Percentiles rank a stretch among this genome's conserved stretches.
Evolutionary conservation across 176 grass and related monocot species (phyloP).

Genomic region (maize (Zea mays)): DNA sequence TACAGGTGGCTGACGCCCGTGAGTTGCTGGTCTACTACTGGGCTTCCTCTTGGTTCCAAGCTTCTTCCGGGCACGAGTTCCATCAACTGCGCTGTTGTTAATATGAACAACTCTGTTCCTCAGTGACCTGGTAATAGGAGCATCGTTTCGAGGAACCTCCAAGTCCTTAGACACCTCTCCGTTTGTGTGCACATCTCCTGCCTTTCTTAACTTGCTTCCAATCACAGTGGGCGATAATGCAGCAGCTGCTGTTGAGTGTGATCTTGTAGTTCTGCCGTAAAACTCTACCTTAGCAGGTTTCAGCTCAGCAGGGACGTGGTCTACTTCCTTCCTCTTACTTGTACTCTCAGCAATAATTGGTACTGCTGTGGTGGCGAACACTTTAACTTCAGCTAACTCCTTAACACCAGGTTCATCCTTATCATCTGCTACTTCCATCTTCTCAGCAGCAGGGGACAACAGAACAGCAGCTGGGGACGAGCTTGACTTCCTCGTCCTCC

Average conservation of each 20-base stretch:
- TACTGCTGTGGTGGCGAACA: not conserved
- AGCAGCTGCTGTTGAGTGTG: slow-evolving; percentile 3
- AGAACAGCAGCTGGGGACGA: not conserved
- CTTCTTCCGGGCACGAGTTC: not conserved
- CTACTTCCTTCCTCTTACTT: not conserved
- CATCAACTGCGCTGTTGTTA: not conserved
- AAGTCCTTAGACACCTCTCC: not conserved
- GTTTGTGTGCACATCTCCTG: not conserved
- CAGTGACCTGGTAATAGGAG: slow-evolving; percentile 12
- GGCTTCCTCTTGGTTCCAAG: slow-evolving; percentile 19
- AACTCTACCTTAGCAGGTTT: slow-evolving; percentile 22
- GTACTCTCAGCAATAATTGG: slow-evolving; percentile 1
- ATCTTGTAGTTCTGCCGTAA: slow-evolving; percentile 29
- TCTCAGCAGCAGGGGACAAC: slow-evolving; percentile 25
- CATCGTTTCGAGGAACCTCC: slow-evolving; percentile 1
- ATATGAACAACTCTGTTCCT: slow-evolving; percentile 31
- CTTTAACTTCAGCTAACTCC: slow-evolving; percentile 3
- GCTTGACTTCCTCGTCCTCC: slow-evolving; percentile 23
- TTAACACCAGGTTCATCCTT: slow-evolving; percentile 8
- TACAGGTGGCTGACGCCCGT: not conserved
- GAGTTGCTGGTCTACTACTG: not conserved
- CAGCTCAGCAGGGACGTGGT: not conserved
- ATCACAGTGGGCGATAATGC: not conserved
- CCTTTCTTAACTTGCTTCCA: slow-evolving; percentile 31
- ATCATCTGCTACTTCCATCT: not conserved